Conservation (phyloP, 768 basidiomycete species). For the Hericium erinaceus region DNA sequence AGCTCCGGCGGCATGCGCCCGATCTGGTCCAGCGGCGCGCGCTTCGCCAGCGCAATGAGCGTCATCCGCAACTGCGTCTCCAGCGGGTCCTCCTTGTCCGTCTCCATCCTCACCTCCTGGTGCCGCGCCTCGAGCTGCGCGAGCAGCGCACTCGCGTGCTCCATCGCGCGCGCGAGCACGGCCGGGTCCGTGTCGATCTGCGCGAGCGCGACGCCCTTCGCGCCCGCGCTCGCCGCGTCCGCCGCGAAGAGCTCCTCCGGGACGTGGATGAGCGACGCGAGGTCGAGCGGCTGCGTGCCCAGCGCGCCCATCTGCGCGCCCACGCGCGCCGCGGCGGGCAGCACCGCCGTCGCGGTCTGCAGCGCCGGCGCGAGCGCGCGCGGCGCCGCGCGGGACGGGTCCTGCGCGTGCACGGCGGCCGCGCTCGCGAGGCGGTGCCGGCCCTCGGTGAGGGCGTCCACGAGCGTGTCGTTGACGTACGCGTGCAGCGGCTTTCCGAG, state of each 20-base stretch:
- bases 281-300: constrained; percentile 25
- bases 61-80: constrained; percentile 59
- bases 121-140: constrained; percentile 29
- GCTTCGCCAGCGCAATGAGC: constrained; percentile 66
- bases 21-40: constrained; percentile 53
- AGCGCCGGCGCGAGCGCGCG: not conserved
- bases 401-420: not conserved
- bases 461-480: constrained; percentile 4
- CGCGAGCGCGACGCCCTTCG: not conserved
- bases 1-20: constrained; percentile 11
- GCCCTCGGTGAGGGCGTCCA: constrained; percentile 10
- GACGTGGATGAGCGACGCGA: constrained; percentile 31
- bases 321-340: constrained; percentile 13
- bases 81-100: constrained; percentile 35
- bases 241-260: constrained; percentile 34
- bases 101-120: constrained; percentile 4
- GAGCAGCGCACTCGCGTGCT: constrained; percentile 47
- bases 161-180: constrained; percentile 47
- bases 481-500: not conserved
- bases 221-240: constrained; percentile 22
- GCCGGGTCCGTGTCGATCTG: constrained; percentile 28
- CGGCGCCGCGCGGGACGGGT: not conserved
- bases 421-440: constrained; percentile 7
- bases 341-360: constrained; percentile 9
- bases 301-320: constrained; percentile 11